A percentile compares a stretch with the other conserved stretches of the same genome.
phyloP scores from a whole-genome alignment of 345 rosid species.

The Zanthoxylum bungeanum region DNA sequence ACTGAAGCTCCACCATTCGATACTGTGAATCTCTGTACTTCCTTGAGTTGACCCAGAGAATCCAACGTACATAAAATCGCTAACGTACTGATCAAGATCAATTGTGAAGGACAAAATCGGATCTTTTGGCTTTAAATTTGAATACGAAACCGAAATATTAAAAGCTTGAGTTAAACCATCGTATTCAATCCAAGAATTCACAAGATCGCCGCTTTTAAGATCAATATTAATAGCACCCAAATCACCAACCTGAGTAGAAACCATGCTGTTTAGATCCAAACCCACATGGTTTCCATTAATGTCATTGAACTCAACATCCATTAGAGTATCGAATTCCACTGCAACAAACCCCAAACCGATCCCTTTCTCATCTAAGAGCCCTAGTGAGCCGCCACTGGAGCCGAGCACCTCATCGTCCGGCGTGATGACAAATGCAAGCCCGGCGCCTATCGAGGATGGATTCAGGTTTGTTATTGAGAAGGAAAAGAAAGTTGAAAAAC shows the following conservation, averaged over 20 bases:
- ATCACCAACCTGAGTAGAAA: conserved; percentile 67
- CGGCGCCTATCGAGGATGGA: conserved; percentile 93
- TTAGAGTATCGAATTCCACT: conserved; percentile 88
- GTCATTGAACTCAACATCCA: conserved; percentile 83
- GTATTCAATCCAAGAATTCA: conserved; percentile 87
- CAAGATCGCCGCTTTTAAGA: conserved; percentile 86
- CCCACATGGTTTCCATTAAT: conserved; percentile 97
- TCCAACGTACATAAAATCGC: conserved; percentile 92
- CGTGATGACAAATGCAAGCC: conserved; percentile 82
- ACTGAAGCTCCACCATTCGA: conserved; percentile 96
- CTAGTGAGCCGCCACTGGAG: conserved; percentile 71
- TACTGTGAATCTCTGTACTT: conserved; percentile 90
- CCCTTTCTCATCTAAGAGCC: conserved; percentile 44
- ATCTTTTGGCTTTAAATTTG: conserved; percentile 74
- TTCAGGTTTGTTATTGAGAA: conserved; percentile 71
- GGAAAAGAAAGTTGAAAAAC: conserved; percentile 86
- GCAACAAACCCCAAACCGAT: conserved; percentile 64
- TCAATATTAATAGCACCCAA: conserved; percentile 62
- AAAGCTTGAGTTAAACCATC: conserved; percentile 47
- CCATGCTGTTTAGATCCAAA: conserved; percentile 78
- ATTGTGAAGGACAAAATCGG: conserved; percentile 57
- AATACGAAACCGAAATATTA: conserved; percentile 66
- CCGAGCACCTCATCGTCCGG: conserved; percentile 69
- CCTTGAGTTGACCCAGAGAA: conserved; percentile 99
- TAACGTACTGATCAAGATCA: conserved; percentile 75